Evolutionary conservation across 805 yeast genomes (phyloP).

Genomic region (Candida andamanensis): DNA sequence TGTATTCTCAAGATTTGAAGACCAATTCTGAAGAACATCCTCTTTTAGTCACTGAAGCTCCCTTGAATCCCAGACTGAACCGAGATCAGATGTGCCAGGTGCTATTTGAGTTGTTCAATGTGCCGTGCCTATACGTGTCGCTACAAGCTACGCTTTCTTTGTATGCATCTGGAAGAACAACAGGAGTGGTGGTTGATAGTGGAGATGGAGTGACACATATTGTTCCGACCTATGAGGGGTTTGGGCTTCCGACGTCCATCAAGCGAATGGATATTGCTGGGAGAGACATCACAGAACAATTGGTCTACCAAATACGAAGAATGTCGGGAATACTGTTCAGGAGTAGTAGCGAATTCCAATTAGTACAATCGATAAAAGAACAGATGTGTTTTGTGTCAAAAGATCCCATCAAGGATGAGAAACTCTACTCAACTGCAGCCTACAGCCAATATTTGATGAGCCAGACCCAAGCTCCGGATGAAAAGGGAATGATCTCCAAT

Average conservation of each 20-base stretch:
- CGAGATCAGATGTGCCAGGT: slow-evolving; percentile 59
- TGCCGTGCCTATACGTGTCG: slow-evolving; percentile 70
- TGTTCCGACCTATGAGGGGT: slow-evolving; percentile 90
- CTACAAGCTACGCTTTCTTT: slow-evolving; percentile 77
- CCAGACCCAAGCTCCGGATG: slow-evolving; percentile 9
- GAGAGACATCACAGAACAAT: slow-evolving; percentile 71
- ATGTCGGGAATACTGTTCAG: slow-evolving; percentile 55
- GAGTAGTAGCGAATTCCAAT: slow-evolving; percentile 77
- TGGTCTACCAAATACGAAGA: slow-evolving; percentile 64
- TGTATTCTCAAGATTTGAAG: slow-evolving; percentile 53
- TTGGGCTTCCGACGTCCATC: slow-evolving; percentile 66
- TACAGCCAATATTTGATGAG: slow-evolving; percentile 6
- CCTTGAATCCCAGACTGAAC: slow-evolving; percentile 64
- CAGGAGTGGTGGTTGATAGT: slow-evolving; percentile 84
- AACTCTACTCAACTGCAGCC: slow-evolving; percentile 26
- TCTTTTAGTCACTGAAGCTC: slow-evolving; percentile 81
- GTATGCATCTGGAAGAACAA: slow-evolving; percentile 86
- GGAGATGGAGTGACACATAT: slow-evolving; percentile 91
- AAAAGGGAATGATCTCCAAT: slow-evolving; percentile 23
- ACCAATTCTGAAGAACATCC: slow-evolving; percentile 79
- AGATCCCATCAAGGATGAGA: slow-evolving; percentile 55
- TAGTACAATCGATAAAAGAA: slow-evolving; percentile 76
- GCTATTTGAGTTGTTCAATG: slow-evolving; percentile 65
- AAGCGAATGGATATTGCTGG: slow-evolving; percentile 81
- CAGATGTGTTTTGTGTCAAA: slow-evolving; percentile 59